These are phyloP conservation scores for Pyracantha coccinea DNA, from an alignment of 331 rosid genomes.

Conservation along the genomic window DNA sequence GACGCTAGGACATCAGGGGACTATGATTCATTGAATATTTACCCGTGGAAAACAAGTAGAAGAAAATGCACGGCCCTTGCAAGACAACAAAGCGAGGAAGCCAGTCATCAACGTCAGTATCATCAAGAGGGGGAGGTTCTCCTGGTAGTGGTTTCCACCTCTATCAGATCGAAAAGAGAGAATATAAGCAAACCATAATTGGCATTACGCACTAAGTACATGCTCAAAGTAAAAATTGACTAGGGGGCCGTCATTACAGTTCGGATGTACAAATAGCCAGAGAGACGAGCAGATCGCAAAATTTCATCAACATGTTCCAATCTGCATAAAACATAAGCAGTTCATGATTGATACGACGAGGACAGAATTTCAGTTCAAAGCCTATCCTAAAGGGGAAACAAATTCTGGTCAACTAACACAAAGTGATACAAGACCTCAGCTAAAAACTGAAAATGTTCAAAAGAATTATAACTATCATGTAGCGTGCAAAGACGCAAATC, in stretches of 20 bases:
- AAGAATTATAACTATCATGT: not conserved
- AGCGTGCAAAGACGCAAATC: not conserved
- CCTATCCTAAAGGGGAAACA: not conserved
- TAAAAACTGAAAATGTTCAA: not conserved
- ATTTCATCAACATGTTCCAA: constrained; percentile 84
- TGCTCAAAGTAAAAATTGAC: constrained; percentile 5
- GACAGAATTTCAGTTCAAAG: not conserved
- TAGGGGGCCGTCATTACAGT: constrained; percentile 42
- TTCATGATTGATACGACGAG: not conserved
- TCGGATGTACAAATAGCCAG: constrained; percentile 86
- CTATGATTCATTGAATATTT: not conserved
- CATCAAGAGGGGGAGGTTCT: constrained; percentile 90
- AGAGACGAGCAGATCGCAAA: constrained; percentile 84
- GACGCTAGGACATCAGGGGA: not conserved
- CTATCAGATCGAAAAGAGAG: constrained; percentile 20
- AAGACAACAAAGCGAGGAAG: constrained; percentile 93
- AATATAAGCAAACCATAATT: constrained; percentile 4
- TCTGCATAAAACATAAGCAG: constrained; percentile 35
- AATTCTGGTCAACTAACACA: not conserved
- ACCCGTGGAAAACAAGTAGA: constrained; percentile 78
- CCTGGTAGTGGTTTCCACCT: constrained; percentile 94
- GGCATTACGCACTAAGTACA: not conserved
- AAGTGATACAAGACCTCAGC: not conserved
- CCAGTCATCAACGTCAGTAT: constrained; percentile 84
- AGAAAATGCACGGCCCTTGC: constrained; percentile 74